phyloP scores from a whole-genome alignment of 2,329 filamentous ascomycete genomes.

The Neodidymelliopsis sp. region DNA sequence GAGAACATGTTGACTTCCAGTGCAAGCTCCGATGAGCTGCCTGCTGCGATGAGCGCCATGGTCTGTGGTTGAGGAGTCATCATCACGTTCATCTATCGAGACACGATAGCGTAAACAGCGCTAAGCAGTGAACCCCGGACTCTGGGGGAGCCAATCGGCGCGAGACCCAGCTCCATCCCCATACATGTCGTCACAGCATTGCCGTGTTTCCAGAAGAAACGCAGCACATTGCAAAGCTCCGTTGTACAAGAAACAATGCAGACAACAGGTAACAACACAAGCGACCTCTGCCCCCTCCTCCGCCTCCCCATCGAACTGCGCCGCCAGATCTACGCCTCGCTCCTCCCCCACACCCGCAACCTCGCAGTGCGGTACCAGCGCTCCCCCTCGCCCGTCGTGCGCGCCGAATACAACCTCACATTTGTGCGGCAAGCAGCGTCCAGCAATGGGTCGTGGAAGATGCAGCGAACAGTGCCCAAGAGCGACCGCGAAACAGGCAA shows the following conservation, averaged over 20 bases:
- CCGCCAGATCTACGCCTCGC: slow-evolving; percentile 50
- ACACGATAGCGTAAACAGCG: slow-evolving; percentile 21
- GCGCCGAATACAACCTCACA: slow-evolving; percentile 41
- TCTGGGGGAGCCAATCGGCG: slow-evolving; percentile 28
- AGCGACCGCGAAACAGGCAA: slow-evolving; percentile 39
- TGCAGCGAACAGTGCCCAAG: slow-evolving; percentile 35
- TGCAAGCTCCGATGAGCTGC: slow-evolving; percentile 39
- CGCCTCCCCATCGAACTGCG: slow-evolving; percentile 55
- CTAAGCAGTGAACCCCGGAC: slow-evolving; percentile 28
- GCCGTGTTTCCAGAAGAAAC: neutral
- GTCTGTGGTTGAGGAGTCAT: slow-evolving; percentile 37
- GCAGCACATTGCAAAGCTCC: neutral
- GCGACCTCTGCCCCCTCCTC: slow-evolving; percentile 40
- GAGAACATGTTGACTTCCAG: slow-evolving; percentile 25
- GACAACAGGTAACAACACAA: neutral
- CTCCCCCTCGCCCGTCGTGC: slow-evolving; percentile 21
- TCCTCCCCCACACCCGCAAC: slow-evolving; percentile 53
- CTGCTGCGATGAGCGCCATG: slow-evolving; percentile 36
- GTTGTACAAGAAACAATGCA: slow-evolving; percentile 30
- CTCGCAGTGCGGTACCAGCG: slow-evolving; percentile 34
- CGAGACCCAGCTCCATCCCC: slow-evolving; percentile 1
- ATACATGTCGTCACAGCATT: slow-evolving; percentile 21
- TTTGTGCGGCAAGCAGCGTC: slow-evolving; percentile 34
- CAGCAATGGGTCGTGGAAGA: slow-evolving; percentile 38
- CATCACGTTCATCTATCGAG: slow-evolving; percentile 13